These are phyloP conservation scores for Harringtonia aguacate DNA, from an alignment of 2,329 filamentous ascomycete species.

Conservation along the genomic window DNA sequence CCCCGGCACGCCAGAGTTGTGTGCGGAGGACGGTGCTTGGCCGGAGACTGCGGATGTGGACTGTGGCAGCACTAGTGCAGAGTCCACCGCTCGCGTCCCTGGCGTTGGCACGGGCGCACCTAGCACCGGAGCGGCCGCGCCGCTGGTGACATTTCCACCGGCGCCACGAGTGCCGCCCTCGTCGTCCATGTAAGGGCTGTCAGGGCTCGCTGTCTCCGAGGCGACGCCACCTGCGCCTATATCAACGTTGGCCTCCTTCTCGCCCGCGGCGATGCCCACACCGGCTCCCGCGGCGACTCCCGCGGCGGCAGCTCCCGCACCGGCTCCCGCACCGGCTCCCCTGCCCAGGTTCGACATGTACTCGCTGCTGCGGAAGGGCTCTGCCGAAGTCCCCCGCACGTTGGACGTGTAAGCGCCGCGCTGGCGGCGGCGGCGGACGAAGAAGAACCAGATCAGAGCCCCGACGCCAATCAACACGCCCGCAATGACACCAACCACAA, in stretches of 20 bases:
- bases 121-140: no score
- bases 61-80: no score
- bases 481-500: slow-evolving; percentile 30
- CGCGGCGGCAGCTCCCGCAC: background rate
- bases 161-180: slow-evolving; percentile 10
- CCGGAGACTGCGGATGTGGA: no score
- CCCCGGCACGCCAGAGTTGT: no score
- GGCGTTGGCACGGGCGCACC: slow-evolving; percentile 7
- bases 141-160: background rate
- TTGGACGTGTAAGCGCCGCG: slow-evolving; percentile 10
- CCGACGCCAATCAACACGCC: slow-evolving; percentile 28
- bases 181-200: slow-evolving; percentile 33
- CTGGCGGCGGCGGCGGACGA: slow-evolving; percentile 26
- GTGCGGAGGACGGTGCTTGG: background rate
- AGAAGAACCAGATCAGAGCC: slow-evolving; percentile 29
- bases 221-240: slow-evolving; percentile 20
- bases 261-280: slow-evolving; percentile 14
- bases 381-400: slow-evolving; percentile 12
- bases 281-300: background rate
- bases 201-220: slow-evolving; percentile 23
- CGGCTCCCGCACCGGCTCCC: background rate
- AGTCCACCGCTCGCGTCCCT: background rate
- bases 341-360: no score
- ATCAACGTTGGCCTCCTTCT: slow-evolving; percentile 27
- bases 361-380: slow-evolving; percentile 12